Evolutionary conservation across 306 rosid species (phyloP).

Genomic region (Cicer pinnatifidum): DNA sequence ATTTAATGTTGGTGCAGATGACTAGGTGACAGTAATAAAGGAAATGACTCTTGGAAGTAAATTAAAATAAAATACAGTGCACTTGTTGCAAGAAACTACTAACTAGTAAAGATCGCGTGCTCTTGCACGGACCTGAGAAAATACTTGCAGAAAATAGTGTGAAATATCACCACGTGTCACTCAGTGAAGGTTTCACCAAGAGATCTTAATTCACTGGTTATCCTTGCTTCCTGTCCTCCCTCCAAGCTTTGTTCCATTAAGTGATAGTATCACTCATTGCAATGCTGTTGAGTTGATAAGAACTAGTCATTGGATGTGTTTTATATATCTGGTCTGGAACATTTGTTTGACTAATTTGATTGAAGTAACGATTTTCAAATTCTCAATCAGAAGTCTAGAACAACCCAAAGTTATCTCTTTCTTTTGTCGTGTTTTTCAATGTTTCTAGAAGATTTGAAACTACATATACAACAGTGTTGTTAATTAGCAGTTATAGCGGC

Average conservation of each 20-base stretch:
- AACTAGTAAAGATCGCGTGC: neutral
- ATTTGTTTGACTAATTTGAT: constrained; percentile 21
- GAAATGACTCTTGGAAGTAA: neutral
- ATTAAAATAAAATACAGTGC: neutral
- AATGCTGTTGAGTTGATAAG: neutral
- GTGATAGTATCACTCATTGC: neutral
- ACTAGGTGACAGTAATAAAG: neutral
- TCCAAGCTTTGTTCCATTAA: neutral
- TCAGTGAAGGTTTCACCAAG: neutral
- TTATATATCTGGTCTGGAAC: constrained; percentile 28
- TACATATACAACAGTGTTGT: neutral
- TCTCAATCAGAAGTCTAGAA: constrained; percentile 1
- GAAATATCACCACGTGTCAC: neutral
- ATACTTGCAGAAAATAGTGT: neutral
- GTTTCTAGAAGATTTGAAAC: neutral
- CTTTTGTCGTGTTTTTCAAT: neutral
- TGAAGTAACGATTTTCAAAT: neutral
- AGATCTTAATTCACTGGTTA: constrained; percentile 29
- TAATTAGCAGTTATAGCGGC: too few species aligned
- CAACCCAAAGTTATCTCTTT: neutral
- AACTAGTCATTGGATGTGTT: neutral
- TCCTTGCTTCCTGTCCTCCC: neutral
- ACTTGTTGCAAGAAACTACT: neutral
- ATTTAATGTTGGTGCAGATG: neutral
- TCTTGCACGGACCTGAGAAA: neutral